Evolutionary conservation across 1,284 basidiomycete species (phyloP), one percentile per base, ranked within the genome.

Genomic region (Cryptococcus floricola): DNA sequence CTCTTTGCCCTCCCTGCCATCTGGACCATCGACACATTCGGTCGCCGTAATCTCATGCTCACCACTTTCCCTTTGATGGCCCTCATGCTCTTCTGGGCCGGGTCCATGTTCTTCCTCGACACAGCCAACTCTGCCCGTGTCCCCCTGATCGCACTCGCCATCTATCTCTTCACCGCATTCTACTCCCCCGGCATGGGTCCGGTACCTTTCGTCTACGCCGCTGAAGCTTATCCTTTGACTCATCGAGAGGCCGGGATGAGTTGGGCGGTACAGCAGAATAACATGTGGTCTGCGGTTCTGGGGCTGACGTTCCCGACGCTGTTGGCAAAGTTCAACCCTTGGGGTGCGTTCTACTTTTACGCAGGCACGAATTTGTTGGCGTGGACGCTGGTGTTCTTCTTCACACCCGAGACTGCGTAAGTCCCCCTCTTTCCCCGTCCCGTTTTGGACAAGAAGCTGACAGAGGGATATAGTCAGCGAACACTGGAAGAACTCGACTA

Each of bases 21-120:
- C 23, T 82, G 80, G 75, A 77, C 77, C 12, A 78, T 80, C 52
- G 67, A 69, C 44, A 64, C 65, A 2, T 89, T 84, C 64, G 87
- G 87, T 13, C 81, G 87, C 27, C 79, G 87, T 28, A 86, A 85
- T 62, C 76, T 88, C 4, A 73, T 88, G 27, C 78, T 87, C 38
- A 74, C 84, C 62, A 85, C 85, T 31, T 78, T 77, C 66, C 78
- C 78, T 5, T 55, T 65, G 39, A 77, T 79, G 77, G 63, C 68
- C 8, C 34, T 62, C n/a, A 50, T 34, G 19, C 50, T 62, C 18
- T 55, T 59, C 46, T 60, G 76, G 74, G 48, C 70, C 12, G 78
- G 78, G 10, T 65, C 76, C 18, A 73, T 72, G 54, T 69, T 77
- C 50, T 75, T 71, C 57, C 71, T 75, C 62, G 60, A 78, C 56